Conservation (phyloP, 192 early-diverging fungal genomes). For the Backusella luteola region DNA sequence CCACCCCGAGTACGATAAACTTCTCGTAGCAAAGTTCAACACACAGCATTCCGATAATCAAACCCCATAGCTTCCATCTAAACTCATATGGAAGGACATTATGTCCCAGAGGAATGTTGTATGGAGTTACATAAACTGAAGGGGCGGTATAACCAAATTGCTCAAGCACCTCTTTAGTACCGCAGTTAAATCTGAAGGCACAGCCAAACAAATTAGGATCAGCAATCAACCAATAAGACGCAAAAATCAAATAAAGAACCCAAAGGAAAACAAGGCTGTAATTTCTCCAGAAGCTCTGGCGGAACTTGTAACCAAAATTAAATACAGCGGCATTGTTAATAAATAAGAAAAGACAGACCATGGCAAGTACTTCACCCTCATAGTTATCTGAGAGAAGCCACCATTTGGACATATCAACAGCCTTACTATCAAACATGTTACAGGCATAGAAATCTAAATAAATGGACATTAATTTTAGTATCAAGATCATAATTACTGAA, state of each 20-base stretch:
- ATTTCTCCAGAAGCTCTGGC: conserved; percentile 58
- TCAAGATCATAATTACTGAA: background rate
- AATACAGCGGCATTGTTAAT: conserved; percentile 64
- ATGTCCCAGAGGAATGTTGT: conserved; percentile 55
- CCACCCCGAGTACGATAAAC: conserved; percentile 43
- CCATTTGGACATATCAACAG: conserved; percentile 64
- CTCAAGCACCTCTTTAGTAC: conserved; percentile 25
- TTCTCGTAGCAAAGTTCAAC: conserved; percentile 43
- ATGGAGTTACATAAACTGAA: conserved; percentile 37
- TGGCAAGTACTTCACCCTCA: conserved; percentile 53
- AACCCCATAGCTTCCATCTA: conserved; percentile 54
- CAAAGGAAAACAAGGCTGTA: conserved; percentile 53
- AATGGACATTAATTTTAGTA: background rate
- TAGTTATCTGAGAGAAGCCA: conserved; percentile 76
- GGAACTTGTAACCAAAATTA: conserved; percentile 65
- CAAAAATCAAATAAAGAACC: conserved; percentile 43
- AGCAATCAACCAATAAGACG: conserved; percentile 57
- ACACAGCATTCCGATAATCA: conserved; percentile 42
- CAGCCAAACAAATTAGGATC: conserved; percentile 70
- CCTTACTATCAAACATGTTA: conserved; percentile 62
- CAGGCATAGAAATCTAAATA: conserved; percentile 54
- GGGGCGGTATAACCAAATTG: conserved; percentile 18
- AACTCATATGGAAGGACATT: conserved; percentile 60
- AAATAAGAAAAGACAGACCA: conserved; percentile 65
- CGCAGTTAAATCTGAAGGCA: conserved; percentile 54